Evolutionary conservation across 1,139 yeast species (phyloP), one percentile per base, ranked within the genome.

Genomic region (Wickerhamiella infanticola): DNA sequence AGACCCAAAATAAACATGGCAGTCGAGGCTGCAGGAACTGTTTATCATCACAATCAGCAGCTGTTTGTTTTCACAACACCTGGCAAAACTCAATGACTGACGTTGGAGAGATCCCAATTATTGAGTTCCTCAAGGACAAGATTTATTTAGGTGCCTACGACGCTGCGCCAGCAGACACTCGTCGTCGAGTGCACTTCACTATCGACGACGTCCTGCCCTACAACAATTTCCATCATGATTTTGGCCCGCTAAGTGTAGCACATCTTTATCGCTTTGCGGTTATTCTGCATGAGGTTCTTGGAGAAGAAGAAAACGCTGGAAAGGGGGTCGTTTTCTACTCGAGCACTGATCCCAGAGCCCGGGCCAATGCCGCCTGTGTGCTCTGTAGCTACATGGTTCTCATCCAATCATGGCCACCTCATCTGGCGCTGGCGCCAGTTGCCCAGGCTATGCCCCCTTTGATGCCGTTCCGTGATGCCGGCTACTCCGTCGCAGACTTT

Each of bases 381-480:
- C 69, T 90, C 47, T 84, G 95, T 54, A 85, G 97, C 58, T 90
- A 90, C 63, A 86, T 90, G 97, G 79, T 90, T 0, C 67, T 90
- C 50, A 88, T 90, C 18, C 98, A 90, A 62, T 81, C 88, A 23
- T 90, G 98, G 98, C 86, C 96, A 1, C 98, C 98, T 0, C 98
- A 90, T 63, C 90, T 90, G 62, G 98, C 90, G 0, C 68, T 90
- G 52, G 96, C 94, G 52, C 98, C 98, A 1, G 75, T 90, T 47
- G 78, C 94, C 3, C 97, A 90, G 61, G 77, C 81, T 3, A 90
- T 82, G 44, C 96, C 95, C 1, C 96, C 98, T 3, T 80, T 88
- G 55, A 88, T 82, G 79, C 81, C 90, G 1, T 90, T 88, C 63
- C 72, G 98, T 61, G 98, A 90, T 63, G 98, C 98, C 0, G 98